phyloP scores from a whole-genome alignment of 176 grass and related monocot genomes.

The Carex cristatella region DNA sequence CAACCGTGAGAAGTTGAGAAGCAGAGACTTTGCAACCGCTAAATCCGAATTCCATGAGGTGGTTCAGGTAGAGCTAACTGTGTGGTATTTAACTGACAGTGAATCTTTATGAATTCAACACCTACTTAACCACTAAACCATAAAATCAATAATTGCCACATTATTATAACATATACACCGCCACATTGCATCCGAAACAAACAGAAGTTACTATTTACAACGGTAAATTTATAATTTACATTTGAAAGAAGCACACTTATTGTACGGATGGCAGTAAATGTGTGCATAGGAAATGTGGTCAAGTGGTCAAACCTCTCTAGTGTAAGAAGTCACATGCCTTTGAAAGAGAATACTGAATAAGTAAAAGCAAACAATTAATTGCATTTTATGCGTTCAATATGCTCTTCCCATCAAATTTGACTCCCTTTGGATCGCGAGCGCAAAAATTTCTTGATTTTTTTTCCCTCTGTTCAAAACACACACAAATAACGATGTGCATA shows the following conservation, averaged over 20 bases:
- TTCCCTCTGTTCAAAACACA: background rate
- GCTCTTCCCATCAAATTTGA: background rate
- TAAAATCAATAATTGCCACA: background rate
- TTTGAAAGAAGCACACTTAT: background rate
- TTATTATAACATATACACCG: background rate
- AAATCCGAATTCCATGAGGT: background rate
- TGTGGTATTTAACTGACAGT: background rate
- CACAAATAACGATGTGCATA: background rate
- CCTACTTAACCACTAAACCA: too few relatives aligned
- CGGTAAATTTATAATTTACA: background rate
- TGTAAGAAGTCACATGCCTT: background rate
- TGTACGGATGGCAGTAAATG: background rate
- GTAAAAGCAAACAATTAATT: background rate
- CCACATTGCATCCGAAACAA: background rate
- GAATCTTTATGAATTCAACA: too few relatives aligned
- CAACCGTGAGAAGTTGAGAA: background rate
- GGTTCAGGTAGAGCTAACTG: background rate
- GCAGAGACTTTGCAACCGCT: background rate
- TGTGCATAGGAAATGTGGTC: background rate
- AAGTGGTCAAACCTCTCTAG: background rate
- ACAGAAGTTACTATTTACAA: background rate
- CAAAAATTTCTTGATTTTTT: background rate
- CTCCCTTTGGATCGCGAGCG: background rate
- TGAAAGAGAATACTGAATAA: background rate
- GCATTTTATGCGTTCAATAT: background rate